Evolutionary conservation across 305 asterid genomes (phyloP).

Genomic region (Fraxinus floribunda): DNA sequence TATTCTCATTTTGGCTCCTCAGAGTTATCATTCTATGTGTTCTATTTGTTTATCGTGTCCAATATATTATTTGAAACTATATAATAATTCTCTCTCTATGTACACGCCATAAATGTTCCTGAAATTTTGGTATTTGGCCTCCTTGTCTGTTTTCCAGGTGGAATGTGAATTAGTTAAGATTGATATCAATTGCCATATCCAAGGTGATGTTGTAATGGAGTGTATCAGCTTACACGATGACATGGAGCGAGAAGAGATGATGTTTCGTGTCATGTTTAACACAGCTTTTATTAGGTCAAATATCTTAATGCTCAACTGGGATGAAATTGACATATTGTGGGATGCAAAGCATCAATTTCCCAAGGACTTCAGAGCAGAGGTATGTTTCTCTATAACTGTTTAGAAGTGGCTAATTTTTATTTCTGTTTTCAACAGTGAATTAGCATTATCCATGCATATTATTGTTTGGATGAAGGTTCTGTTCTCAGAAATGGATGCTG

Average conservation of each 20-base stretch:
- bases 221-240: constrained; percentile 77
- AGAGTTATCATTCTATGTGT: background rate
- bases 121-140: constrained; percentile 11
- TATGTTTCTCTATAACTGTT: constrained; percentile 27
- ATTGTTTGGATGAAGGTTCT: constrained; percentile 63
- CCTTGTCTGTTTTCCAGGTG: constrained; percentile 51
- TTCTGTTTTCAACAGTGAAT: constrained; percentile 23
- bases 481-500: constrained; percentile 90
- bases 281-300: constrained; percentile 94
- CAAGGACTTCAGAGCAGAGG: constrained; percentile 91
- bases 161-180: constrained; percentile 83
- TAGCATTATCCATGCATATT: constrained; percentile 22
- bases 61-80: background rate
- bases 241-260: constrained; percentile 79
- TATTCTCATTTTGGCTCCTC: background rate
- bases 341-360: constrained; percentile 85
- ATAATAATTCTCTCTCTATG: background rate
- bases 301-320: constrained; percentile 83
- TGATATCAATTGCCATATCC: constrained; percentile 80
- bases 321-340: constrained; percentile 82
- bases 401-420: constrained; percentile 16
- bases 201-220: constrained; percentile 95
- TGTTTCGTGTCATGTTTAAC: constrained; percentile 90
- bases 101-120: constrained; percentile 5
- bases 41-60: background rate